phyloP scores from a whole-genome alignment of 169 alveolate species.

The Cryptosporidium parvum region DNA sequence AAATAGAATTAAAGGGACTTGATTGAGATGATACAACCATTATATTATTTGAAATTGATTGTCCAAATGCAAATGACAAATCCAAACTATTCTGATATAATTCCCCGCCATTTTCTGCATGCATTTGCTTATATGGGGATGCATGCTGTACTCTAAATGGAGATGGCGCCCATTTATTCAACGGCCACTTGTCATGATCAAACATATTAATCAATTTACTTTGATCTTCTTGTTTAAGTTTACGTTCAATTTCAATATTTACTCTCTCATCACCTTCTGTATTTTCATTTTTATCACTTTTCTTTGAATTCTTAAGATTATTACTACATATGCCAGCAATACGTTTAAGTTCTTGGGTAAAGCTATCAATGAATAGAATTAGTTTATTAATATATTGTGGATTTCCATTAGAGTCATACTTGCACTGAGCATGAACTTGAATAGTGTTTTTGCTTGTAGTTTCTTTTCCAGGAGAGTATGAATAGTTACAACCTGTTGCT shows the following conservation, averaged over 20 bases:
- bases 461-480: slow-evolving; percentile 57
- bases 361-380: slow-evolving; percentile 32
- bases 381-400: slow-evolving; percentile 49
- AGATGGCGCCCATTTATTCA: slow-evolving; percentile 75
- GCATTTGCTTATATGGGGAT: slow-evolving; percentile 11
- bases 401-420: slow-evolving; percentile 11
- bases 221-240: slow-evolving; percentile 23
- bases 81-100: slow-evolving; percentile 49
- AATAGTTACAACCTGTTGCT: slow-evolving; percentile 46
- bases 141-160: slow-evolving; percentile 70
- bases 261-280: background rate
- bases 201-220: slow-evolving; percentile 28
- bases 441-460: slow-evolving; percentile 18
- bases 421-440: slow-evolving; percentile 70
- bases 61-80: slow-evolving; percentile 73
- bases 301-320: background rate
- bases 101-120: slow-evolving; percentile 33
- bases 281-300: background rate
- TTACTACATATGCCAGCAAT: slow-evolving; percentile 58
- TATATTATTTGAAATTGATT: slow-evolving; percentile 31
- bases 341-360: slow-evolving; percentile 32
- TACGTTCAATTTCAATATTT: background rate
- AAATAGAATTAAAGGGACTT: slow-evolving; percentile 68
- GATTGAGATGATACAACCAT: slow-evolving; percentile 37
- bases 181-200: slow-evolving; percentile 68